phyloP scores from a whole-genome alignment of 164 flowering plant species.

The Umbellularia californica region DNA sequence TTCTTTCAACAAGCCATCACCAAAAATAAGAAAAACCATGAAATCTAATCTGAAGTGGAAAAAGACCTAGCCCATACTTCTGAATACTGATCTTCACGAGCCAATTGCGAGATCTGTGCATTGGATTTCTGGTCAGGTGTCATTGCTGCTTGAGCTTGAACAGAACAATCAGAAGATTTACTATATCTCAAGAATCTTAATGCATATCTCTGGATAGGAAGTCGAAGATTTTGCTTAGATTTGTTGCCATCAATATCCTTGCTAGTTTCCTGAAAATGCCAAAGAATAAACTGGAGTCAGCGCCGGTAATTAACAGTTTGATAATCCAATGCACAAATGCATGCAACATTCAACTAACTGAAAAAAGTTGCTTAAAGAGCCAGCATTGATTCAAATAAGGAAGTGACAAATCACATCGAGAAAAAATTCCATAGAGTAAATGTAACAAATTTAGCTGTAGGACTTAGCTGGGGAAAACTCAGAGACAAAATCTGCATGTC shows the following conservation, averaged over 20 bases:
- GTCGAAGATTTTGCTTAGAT: constrained; percentile 15
- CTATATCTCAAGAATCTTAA: constrained; percentile 61
- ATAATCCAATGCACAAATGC: not conserved
- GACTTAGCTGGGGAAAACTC: not conserved
- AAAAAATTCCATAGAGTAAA: no score
- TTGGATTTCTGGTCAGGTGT: constrained; percentile 62
- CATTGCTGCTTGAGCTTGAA: constrained; percentile 55
- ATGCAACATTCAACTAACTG: not conserved
- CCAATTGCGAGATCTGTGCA: constrained; percentile 35
- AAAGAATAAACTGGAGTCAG: not conserved
- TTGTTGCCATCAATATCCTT: constrained; percentile 23
- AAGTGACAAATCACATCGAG: not conserved
- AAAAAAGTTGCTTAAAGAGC: not conserved
- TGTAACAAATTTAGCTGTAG: not conserved
- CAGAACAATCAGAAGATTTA: constrained; percentile 23
- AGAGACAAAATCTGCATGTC: not conserved
- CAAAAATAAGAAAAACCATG: not conserved
- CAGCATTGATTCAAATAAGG: not conserved
- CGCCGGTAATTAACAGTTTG: not conserved
- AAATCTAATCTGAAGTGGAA: not conserved
- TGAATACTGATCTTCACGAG: constrained; percentile 56
- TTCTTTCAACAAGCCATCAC: not conserved
- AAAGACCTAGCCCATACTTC: constrained; percentile 43
- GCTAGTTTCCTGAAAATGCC: constrained; percentile 34
- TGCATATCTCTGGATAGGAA: constrained; percentile 62